phyloP scores from a whole-genome alignment of 2,329 filamentous ascomycete genomes.

The Sarocladium brachiariae region DNA sequence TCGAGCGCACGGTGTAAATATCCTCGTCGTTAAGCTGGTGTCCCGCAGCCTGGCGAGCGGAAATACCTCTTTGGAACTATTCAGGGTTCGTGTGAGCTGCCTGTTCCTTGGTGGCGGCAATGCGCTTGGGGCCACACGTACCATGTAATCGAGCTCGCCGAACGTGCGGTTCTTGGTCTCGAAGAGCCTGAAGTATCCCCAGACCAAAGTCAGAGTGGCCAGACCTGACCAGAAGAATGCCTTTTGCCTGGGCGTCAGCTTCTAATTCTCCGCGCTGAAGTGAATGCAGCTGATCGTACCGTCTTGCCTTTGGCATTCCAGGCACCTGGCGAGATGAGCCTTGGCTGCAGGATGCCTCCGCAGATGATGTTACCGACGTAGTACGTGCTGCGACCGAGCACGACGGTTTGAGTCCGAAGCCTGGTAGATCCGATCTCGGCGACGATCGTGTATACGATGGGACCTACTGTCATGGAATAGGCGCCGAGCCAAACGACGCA shows the following conservation, averaged over 20 bases:
- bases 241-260: slow-evolving; percentile 16
- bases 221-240: slow-evolving; percentile 36
- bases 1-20: slow-evolving; percentile 14
- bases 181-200: slow-evolving; percentile 36
- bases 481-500: slow-evolving; percentile 37
- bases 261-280: too few relatives aligned
- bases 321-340: slow-evolving; percentile 30
- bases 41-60: slow-evolving; percentile 31
- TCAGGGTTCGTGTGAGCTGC: not conserved
- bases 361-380: slow-evolving; percentile 35
- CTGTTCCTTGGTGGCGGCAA: not conserved
- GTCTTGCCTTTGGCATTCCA: slow-evolving; percentile 35
- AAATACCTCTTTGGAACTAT: slow-evolving; percentile 28
- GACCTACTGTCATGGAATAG: slow-evolving; percentile 37
- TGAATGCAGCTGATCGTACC: slow-evolving; percentile 16
- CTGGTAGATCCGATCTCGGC: slow-evolving; percentile 36
- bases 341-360: slow-evolving; percentile 30
- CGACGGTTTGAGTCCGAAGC: slow-evolving; percentile 35
- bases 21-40: slow-evolving; percentile 30
- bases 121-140: slow-evolving; percentile 12
- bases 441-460: slow-evolving; percentile 36
- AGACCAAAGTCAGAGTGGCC: slow-evolving; percentile 29
- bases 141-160: slow-evolving; percentile 37
- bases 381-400: slow-evolving; percentile 32
- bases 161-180: slow-evolving; percentile 40